Base-by-base conservation (phyloP, 1,284 basidiomycete species). In the Puccinia triticina region DNA sequence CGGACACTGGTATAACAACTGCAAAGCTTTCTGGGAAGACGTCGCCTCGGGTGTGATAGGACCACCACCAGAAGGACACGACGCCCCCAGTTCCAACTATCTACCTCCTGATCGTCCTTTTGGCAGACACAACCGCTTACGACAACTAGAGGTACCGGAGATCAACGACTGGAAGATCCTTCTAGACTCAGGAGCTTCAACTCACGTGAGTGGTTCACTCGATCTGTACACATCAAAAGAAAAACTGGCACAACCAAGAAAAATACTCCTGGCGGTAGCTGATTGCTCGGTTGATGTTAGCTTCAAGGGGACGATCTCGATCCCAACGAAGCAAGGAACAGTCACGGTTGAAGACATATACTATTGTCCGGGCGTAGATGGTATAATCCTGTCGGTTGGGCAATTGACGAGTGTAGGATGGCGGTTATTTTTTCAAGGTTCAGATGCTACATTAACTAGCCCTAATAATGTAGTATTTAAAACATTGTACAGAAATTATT, bases 1-100 rank as follows among this genome's bases (percentile, higher is more conserved):
- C 1, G 50, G 55, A n/a, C 73, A 75, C 37, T 75, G 73, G 73
- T 75, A 75, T 40, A 53, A 48, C 53, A 53, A 75, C 32, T 75
- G 73, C 16, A 14, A 14, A 8, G 48, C 23, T 2, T 75, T 12
- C 21, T 75, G 73, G 73, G 21, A 21, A 4, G 29, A 75, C n/a
- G 53, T 75, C 1, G 3, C 14, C 1, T 3, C 2, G 4, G 53
- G 29, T 1, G 21, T 50, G 32, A 75, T 43, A 11, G 53, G 5
- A 10, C 3, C 50, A 26, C 73, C 73, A 2, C 69, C 69, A 1
- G 7, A 29, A 7, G 69, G n/a, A 16, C 18, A 29, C 18, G 43
- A 71, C 23, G 0, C 5, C 12, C 43, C n/a, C 2, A 0, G 5
- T 1, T 71, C 69, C 2, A 71, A 46, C 16, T 71, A 71, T 29